Base-by-base conservation (phyloP, 495 filamentous ascomycete genomes). In the Penicillium lagena region DNA sequence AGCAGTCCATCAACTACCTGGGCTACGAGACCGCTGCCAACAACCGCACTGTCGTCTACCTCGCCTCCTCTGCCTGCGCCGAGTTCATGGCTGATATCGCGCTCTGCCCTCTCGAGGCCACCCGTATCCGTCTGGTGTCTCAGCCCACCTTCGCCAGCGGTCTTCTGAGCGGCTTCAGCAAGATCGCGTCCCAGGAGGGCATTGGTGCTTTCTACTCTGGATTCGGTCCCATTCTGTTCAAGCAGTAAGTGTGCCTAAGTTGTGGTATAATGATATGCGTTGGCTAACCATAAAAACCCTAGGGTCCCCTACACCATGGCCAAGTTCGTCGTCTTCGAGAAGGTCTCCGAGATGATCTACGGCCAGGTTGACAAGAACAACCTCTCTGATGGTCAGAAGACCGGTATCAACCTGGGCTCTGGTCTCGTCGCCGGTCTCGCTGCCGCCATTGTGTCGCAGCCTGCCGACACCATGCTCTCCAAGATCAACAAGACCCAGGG, bases 401-500 rank as follows among this genome's bases (percentile, higher is more conserved):
- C 93, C 52, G 74, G 67, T 64, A 81, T 90, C 76, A 98, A 98
- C 81, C 80, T 98, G 46, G 90, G 91, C 49, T 85, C 86, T 59
- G 93, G 93, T 85, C 81, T 97, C 56, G 81, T 96, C 57, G 93
- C 93, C 62, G 91, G 93, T 87, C 91, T 98, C 75, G 91, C 93
- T 50, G 93, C 93, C 52, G 93, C 93, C 61, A 57, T 96, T 66
- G 83, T 98, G 59, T 97, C 93, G 37, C 93, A 98, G 75, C 91
- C 93, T 58, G 93, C 93, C 63, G 93, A 97, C 70, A 98, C 93
- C 62, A 97, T 97, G 93, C 83, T 98, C 58, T 85, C 78, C 76
- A 97, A 97, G 83, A 98, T 98, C 81, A 98, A 98, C 87, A 98
- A 98, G 89, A 95, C 89, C 71, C 89, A 87, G 73, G 93, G 93